These are phyloP conservation scores for Blastomyces gilchristii DNA, from an alignment of 2,329 filamentous ascomycete species.

Conservation along the genomic window DNA sequence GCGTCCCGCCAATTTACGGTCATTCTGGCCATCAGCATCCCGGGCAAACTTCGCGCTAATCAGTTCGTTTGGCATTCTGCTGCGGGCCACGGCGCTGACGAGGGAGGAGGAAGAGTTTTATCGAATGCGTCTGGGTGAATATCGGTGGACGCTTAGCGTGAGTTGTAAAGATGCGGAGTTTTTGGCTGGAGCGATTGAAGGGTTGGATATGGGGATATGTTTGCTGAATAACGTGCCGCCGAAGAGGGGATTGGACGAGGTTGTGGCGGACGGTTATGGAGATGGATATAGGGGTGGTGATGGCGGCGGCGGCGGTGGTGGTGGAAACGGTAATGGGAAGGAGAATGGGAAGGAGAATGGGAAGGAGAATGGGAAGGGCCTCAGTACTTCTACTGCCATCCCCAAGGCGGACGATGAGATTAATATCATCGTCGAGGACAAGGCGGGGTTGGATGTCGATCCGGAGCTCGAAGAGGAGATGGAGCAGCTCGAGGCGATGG, in stretches of 20 bases:
- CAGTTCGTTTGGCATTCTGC: conserved; percentile 79
- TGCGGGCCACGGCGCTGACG: conserved; percentile 81
- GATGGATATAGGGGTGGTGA: conserved; percentile 25
- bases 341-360: background rate
- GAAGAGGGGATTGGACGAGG: conserved; percentile 51
- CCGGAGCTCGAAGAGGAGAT: background rate
- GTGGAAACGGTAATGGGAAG: background rate
- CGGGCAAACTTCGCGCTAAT: conserved; percentile 78
- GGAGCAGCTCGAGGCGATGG: background rate
- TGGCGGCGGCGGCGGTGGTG: background rate
- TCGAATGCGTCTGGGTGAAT: conserved; percentile 71
- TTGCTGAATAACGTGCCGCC: conserved; percentile 59
- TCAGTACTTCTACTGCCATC: background rate
- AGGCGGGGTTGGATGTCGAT: background rate
- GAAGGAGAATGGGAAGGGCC: background rate
- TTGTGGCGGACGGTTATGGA: conserved; percentile 23
- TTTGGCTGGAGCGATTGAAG: conserved; percentile 59
- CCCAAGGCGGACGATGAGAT: background rate
- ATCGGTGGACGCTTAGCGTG: conserved; percentile 86
- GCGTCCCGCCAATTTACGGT: conserved; percentile 71
- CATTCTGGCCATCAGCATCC: conserved; percentile 60
- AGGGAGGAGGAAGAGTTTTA: conserved; percentile 91
- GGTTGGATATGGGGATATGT: conserved; percentile 61
- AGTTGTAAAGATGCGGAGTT: conserved; percentile 58
- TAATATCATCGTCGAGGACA: background rate